These are phyloP conservation scores for Stentor coeruleus DNA, from an alignment of 73 alveolate genomes.

Conservation along the genomic window DNA sequence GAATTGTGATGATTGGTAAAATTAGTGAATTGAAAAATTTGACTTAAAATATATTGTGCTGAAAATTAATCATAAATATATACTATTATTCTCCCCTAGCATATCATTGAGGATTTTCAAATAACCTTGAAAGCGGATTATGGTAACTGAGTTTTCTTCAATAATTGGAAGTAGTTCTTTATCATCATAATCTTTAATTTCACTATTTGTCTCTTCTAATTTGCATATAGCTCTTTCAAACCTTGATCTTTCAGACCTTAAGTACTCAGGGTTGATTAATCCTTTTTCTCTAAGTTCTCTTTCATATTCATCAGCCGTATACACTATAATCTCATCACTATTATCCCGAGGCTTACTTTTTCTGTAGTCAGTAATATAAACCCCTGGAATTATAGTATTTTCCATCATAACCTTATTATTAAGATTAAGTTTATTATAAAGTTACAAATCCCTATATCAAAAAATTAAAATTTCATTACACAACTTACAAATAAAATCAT, in stretches of 20 bases:
- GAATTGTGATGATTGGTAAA: too few species aligned
- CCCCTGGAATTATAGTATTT: too few species aligned
- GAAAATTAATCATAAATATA: too few species aligned
- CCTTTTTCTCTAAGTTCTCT: background rate
- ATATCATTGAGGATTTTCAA: background rate
- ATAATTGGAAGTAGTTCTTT: background rate
- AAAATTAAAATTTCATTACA: too few species aligned
- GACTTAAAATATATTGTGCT: too few species aligned
- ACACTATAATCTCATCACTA: background rate
- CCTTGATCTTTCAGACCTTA: background rate
- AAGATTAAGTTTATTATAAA: too few species aligned
- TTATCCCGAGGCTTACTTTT: background rate
- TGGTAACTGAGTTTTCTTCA: background rate
- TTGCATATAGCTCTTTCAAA: background rate
- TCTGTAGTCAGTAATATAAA: background rate
- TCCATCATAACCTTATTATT: too few species aligned
- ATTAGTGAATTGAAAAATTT: too few species aligned
- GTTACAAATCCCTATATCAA: too few species aligned
- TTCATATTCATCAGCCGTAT: background rate
- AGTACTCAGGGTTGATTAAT: background rate
- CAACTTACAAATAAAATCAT: too few species aligned
- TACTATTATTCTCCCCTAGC: background rate
- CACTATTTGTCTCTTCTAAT: background rate
- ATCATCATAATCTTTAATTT: background rate
- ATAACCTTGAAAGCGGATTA: background rate